Evolutionary conservation across 176 grass and related monocot species (phyloP).

Genomic region (Puccinellia tenuiflora): DNA sequence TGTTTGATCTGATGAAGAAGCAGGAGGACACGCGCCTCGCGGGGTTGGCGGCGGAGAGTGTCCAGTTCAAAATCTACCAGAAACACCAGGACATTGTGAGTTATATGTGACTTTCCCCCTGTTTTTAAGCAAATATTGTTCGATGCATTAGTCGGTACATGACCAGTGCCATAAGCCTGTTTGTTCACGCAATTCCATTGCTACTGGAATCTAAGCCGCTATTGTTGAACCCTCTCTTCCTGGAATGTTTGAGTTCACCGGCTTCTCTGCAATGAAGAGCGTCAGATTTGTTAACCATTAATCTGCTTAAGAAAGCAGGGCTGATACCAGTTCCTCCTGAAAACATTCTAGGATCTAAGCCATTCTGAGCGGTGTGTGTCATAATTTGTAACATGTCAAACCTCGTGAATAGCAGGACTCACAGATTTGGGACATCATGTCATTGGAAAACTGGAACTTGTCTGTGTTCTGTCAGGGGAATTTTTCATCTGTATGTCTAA

Average conservation of each 20-base stretch:
- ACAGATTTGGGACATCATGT: background rate
- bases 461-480: background rate
- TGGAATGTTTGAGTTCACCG: background rate
- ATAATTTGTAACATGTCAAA: background rate
- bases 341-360: slow-evolving; percentile 5
- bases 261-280: slow-evolving; percentile 1
- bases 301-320: background rate
- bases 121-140: background rate
- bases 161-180: background rate
- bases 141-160: background rate
- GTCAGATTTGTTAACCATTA: background rate
- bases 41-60: slow-evolving; percentile 52
- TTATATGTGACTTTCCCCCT: background rate
- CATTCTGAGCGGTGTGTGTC: background rate
- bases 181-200: background rate
- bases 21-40: slow-evolving; percentile 68
- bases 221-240: background rate
- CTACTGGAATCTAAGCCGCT: background rate
- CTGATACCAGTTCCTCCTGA: background rate
- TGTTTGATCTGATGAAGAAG: slow-evolving; percentile 75
- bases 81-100: slow-evolving; percentile 54
- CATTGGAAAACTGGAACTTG: background rate
- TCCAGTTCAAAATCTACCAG: slow-evolving; percentile 38
- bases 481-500: background rate
- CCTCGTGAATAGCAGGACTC: slow-evolving; percentile 2